Percentiles rank a stretch among this genome's conserved stretches.
Conservation (phyloP, 2,329 filamentous ascomycete species). For the Alternaria arbusti region DNA sequence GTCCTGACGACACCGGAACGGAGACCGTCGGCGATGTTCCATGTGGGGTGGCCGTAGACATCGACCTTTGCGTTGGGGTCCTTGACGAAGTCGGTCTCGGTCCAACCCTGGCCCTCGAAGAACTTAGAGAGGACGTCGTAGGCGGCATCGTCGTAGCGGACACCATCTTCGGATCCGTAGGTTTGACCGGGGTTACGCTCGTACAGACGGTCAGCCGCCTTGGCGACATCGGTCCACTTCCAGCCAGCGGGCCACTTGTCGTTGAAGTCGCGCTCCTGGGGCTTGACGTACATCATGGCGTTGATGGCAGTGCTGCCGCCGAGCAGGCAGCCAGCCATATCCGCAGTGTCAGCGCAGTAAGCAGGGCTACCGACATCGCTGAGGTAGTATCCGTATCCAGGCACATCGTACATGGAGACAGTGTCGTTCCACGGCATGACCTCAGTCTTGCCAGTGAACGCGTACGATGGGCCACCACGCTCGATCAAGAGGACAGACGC, state of each 20-base stretch:
- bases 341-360: slow-evolving; percentile 69
- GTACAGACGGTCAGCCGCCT: slow-evolving; percentile 70
- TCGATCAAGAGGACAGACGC: slow-evolving; percentile 66
- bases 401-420: slow-evolving; percentile 47
- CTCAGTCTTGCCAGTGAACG: slow-evolving; percentile 35
- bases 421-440: slow-evolving; percentile 44
- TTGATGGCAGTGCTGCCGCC: slow-evolving; percentile 72
- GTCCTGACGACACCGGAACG: slow-evolving; percentile 73
- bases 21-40: slow-evolving; percentile 69
- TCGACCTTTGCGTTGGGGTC: slow-evolving; percentile 67
- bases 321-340: slow-evolving; percentile 73
- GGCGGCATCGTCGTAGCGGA: slow-evolving; percentile 68
- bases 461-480: slow-evolving; percentile 48
- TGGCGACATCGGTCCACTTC: slow-evolving; percentile 67
- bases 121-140: slow-evolving; percentile 69
- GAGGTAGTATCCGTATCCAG: slow-evolving; percentile 46
- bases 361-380: slow-evolving; percentile 36
- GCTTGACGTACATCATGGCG: slow-evolving; percentile 45
- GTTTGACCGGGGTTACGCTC: slow-evolving; percentile 72
- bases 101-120: slow-evolving; percentile 66
- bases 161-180: slow-evolving; percentile 68
- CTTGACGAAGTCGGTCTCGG: slow-evolving; percentile 66
- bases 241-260: slow-evolving; percentile 74
- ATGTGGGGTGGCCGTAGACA: slow-evolving; percentile 66
- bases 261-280: slow-evolving; percentile 65